Evolutionary conservation across 2,329 filamentous ascomycete species (phyloP), one percentile per base, ranked within the genome.

Genomic region (Aspergillus oerlinghausenensis): DNA sequence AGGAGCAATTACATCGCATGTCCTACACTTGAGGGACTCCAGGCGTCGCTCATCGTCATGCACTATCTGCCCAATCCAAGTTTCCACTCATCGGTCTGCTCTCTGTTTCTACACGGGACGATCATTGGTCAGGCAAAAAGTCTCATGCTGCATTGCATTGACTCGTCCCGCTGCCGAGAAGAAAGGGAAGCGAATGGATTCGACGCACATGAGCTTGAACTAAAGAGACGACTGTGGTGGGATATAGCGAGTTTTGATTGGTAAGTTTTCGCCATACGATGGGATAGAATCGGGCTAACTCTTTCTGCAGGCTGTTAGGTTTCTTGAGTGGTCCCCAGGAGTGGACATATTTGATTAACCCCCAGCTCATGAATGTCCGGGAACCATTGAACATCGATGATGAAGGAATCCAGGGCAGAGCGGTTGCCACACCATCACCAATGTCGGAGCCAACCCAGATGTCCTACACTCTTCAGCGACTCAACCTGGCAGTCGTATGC

Each of bases 201-300:
- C 21, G 62, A 72, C 38, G 55, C 56, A 5, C 55, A 69, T 4
- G 66, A 72, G 6, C 26, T 71, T 21, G 76, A 78, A 56, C 59
- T 75, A 4, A 73, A 70, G 21, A 67, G 77, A n/a, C 67, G 77
- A 1, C 60, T 76, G 1, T 77, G 74, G 74, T 79, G 77, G 77
- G 73, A 77, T 51, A 56, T 78, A 14, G 67, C 65, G 2, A 69
- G 74, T 0, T 76, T 71, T n/a, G 77, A 79, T 57, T 79, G 76
- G 77, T 75, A 68, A 29, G 65, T 56, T 23, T 1, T 28, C 6
- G 10, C 2, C 1, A n/a, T 43, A 8, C 3, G 3, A n/a, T 25
- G 4, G 5, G 5, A 29, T 32, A 2, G 10, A 6, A 5, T 28
- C 10, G 21, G 25, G 40, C 38, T 56, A 26, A 55, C 38, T 11